These are phyloP conservation scores for Beta vulgaris DNA, from an alignment of 148 eudicot species.

Conservation along the genomic window DNA sequence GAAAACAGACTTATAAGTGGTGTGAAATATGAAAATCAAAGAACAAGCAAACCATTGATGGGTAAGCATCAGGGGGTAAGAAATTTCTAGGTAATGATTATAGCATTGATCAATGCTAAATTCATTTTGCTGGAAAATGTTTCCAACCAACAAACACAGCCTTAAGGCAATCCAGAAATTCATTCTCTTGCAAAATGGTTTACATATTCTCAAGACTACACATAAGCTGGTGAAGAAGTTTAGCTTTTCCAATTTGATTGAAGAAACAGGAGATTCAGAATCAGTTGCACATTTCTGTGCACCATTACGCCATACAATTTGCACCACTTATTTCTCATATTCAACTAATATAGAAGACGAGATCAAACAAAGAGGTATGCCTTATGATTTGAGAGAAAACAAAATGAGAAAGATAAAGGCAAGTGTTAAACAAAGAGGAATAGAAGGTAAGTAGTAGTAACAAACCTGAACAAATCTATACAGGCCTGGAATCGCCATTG, in stretches of 20 bases:
- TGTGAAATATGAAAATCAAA: not conserved
- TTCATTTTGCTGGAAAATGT: too few relatives aligned
- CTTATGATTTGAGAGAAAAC: too few relatives aligned
- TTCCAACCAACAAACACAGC: too few relatives aligned
- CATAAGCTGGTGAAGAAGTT: not conserved
- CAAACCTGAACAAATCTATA: slow-evolving; percentile 83
- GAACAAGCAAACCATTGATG: not conserved
- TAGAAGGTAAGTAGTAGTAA: not conserved
- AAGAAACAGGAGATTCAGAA: too few relatives aligned
- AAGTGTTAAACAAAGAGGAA: not conserved
- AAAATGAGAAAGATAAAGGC: not conserved
- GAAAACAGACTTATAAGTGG: not conserved
- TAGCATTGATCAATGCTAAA: too few relatives aligned
- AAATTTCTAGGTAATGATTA: not conserved
- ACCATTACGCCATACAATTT: too few relatives aligned
- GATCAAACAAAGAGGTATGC: too few relatives aligned
- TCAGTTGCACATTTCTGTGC: too few relatives aligned
- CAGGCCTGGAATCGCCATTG: slow-evolving; percentile 90
- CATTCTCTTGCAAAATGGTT: too few relatives aligned
- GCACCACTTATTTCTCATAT: too few relatives aligned
- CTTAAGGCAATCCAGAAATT: not conserved
- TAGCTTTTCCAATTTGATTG: too few relatives aligned
- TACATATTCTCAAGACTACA: not conserved
- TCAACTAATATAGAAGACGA: too few relatives aligned
- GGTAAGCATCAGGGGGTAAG: not conserved